These are phyloP conservation scores for Xylariales sp. DNA, from an alignment of 2,329 filamentous ascomycete species.

Conservation along the genomic window DNA sequence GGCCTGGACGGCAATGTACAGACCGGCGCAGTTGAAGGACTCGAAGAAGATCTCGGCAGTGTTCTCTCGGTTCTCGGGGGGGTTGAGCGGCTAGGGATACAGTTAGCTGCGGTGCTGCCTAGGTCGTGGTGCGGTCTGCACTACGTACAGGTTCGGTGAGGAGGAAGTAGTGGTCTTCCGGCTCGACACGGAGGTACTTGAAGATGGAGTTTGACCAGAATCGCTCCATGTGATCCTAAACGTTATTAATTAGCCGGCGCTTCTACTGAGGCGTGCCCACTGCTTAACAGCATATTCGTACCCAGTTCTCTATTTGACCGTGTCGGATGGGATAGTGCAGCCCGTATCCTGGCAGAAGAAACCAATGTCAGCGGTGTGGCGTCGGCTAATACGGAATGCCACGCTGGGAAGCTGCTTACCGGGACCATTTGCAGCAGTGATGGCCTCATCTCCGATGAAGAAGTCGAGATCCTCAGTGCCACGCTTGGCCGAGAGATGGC, in stretches of 20 bases:
- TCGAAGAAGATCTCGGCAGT: conserved; percentile 99
- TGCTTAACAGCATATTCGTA: too few relatives aligned
- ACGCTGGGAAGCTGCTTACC: conserved; percentile 52
- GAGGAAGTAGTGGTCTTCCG: conserved; percentile 97
- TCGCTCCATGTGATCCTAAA: conserved; percentile 94
- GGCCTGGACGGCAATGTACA: conserved; percentile 98
- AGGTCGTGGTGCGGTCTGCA: background rate
- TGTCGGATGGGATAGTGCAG: conserved; percentile 97
- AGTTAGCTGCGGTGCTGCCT: conserved; percentile 8
- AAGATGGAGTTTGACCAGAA: conserved; percentile 99
- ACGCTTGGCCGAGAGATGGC: conserved; percentile 84
- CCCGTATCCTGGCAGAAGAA: conserved; percentile 66
- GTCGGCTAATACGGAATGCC: too few relatives aligned
- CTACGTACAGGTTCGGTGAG: conserved; percentile 84
- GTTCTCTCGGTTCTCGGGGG: conserved; percentile 97
- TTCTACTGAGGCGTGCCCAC: conserved; percentile 17
- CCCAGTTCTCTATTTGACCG: conserved; percentile 98
- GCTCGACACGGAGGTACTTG: conserved; percentile 97
- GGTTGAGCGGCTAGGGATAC: conserved; percentile 75
- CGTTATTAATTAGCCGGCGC: conserved; percentile 22
- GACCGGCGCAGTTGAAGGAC: conserved; percentile 97
- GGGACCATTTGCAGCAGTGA: conserved; percentile 77
- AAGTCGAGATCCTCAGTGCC: conserved; percentile 97
- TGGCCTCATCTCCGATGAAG: conserved; percentile 96
- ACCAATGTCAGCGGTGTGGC: background rate